Conservation (phyloP, 2,329 filamentous ascomycete genomes). For the Alternaria alternata region DNA sequence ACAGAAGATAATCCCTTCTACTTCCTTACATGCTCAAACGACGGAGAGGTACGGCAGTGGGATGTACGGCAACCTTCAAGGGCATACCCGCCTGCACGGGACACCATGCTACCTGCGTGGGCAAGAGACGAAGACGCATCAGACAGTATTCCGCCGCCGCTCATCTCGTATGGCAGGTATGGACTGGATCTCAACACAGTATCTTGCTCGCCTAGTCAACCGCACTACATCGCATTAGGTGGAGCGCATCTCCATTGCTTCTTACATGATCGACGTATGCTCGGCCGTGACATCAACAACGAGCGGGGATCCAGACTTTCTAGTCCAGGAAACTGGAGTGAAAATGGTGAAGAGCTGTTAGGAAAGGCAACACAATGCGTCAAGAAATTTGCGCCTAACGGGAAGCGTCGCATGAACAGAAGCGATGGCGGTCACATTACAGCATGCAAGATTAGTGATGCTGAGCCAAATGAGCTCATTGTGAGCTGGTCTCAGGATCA, state of each 20-base stretch:
- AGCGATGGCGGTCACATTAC: slow-evolving; percentile 71
- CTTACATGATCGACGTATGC: slow-evolving; percentile 73
- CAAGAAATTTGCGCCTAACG: slow-evolving; percentile 69
- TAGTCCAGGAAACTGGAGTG: slow-evolving; percentile 52
- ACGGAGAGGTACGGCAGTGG: slow-evolving; percentile 75
- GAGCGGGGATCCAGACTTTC: slow-evolving; percentile 62
- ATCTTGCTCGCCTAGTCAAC: slow-evolving; percentile 71
- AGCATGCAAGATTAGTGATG: slow-evolving; percentile 74
- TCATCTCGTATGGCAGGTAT: slow-evolving; percentile 72
- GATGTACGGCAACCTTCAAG: slow-evolving; percentile 70
- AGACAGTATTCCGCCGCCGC: slow-evolving; percentile 66
- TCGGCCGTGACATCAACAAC: slow-evolving; percentile 64
- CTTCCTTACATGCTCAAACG: slow-evolving; percentile 75
- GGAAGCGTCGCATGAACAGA: slow-evolving; percentile 62
- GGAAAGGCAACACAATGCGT: slow-evolving; percentile 70
- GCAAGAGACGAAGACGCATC: slow-evolving; percentile 50
- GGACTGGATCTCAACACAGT: slow-evolving; percentile 72
- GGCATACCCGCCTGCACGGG: slow-evolving; percentile 63
- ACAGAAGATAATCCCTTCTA: slow-evolving; percentile 72
- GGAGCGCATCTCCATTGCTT: slow-evolving; percentile 75
- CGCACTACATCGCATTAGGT: slow-evolving; percentile 73
- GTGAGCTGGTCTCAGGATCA: slow-evolving; percentile 74
- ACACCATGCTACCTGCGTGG: slow-evolving; percentile 34
- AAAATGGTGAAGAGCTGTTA: slow-evolving; percentile 63
- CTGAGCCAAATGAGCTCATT: slow-evolving; percentile 71